Base-by-base conservation (phyloP, 805 yeast genomes). In the Candida namnaoensis region DNA sequence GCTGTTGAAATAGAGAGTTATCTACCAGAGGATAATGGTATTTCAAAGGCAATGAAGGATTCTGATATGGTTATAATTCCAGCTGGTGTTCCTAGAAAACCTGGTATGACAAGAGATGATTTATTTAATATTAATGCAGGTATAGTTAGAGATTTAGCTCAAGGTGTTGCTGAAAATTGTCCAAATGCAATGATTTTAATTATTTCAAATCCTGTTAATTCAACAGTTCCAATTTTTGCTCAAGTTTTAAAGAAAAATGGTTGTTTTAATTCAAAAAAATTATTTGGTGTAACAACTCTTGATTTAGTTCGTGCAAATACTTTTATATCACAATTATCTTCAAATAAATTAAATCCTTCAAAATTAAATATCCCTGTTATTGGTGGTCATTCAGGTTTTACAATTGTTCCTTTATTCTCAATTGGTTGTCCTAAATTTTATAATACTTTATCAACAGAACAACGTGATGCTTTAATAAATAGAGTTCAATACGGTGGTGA, bases 401-500 rank as follows among this genome's bases (percentile, higher is more conserved):
- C 96, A 39, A 88, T 88, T 58, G 93, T 88, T 36, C 97, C 97
- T 41, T 71, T 88, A 51, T 76, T 82, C 60, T 74, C 88, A 34
- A 53, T 38, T 19, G 19, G 19, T 19, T 19, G 19, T 32, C 56
- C 54, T 56, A 58, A 57, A 41, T 66, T 57, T 9, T 48, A 43
- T 11, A 37, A 56, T 35, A 42, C 34, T 14, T 53, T 43, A 39
- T 32, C 39, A n/a, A 34, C 48, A 42, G 55, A 60, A 41, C 58
- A 56, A 60, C 57, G 53, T 48, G 78, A 77, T 54, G 75, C 76
- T 47, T 75, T 90, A 53, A 77, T 88, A 55, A 74, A 87, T 74
- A 79, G 98, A 66, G 90, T 90, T 52, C 97, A 90, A 69, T 88
- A 83, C 54, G 95, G 95, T 47, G 98, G 98, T 60, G 98, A 90